Conservation (phyloP, 305 asterid species). For the Fraxinus latifolia region DNA sequence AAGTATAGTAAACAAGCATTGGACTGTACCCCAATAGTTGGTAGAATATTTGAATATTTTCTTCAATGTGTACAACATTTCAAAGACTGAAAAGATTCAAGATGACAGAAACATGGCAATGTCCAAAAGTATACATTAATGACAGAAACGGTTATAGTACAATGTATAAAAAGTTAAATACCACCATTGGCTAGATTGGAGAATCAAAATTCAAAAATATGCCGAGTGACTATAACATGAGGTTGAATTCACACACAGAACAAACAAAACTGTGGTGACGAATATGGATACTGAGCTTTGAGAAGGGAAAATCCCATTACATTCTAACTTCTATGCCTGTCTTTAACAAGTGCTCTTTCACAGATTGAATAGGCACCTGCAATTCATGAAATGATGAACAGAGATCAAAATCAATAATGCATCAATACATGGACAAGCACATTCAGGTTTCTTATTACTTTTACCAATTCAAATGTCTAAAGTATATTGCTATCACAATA, state of each 20-base stretch:
- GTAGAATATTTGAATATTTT: background rate
- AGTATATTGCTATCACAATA: background rate
- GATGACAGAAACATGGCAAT: background rate
- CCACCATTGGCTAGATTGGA: background rate
- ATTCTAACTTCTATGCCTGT: constrained; percentile 57
- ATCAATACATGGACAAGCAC: background rate
- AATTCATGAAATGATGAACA: background rate
- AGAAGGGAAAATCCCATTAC: constrained; percentile 18
- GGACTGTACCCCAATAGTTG: background rate
- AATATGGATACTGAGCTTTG: background rate
- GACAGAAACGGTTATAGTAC: background rate
- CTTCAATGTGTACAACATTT: background rate
- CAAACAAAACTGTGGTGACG: background rate
- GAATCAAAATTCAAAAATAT: background rate
- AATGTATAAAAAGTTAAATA: background rate
- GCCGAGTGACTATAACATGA: background rate
- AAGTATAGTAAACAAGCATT: background rate
- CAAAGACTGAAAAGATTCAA: background rate
- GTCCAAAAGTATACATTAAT: background rate
- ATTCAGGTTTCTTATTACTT: background rate
- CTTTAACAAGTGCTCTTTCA: constrained; percentile 48
- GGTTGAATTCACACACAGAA: background rate
- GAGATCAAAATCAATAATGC: background rate
- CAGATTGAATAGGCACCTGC: constrained; percentile 58
- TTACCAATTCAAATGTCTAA: background rate